Base-by-base conservation (phyloP, 2,329 filamentous ascomycete species). In the Aspergillus novoparasiticus region DNA sequence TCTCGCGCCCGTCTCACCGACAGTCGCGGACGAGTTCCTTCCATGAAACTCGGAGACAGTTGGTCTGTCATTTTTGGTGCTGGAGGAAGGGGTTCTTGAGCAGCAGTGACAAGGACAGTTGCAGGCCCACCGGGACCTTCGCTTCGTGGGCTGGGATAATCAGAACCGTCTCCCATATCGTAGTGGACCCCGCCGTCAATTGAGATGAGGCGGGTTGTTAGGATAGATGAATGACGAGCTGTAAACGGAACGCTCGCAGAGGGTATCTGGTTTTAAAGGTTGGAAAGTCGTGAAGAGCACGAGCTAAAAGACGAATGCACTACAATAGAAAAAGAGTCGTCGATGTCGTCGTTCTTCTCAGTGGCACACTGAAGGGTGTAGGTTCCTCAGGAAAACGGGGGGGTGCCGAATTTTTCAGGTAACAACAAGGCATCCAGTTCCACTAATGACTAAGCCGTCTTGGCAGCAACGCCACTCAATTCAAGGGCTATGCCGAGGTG, bases 1-100 rank as follows among this genome's bases (percentile, higher is more conserved):
- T 87, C 85, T 64, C 79, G 76, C 51, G 75, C 73, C 66, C 78
- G 73, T 72, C 77, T 78, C 58, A 80, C 74, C 36, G 79, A 80
- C 58, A 80, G 69, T 68, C 76, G 78, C 59, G 76, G 78, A 63
- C 78, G 75, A 66, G 75, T 66, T 55, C 73, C 73, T 54, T 79
- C 76, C 58, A 76, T 69, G 62, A 73, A 73, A 58, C 59, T 67
- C 32, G 75, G 68, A 11, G 72, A 64, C 32, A 72, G 63, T 60
- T 73, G 73, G 21, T 79, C 76, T 64, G 71, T 70, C 76, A 79
- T 78, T 67, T 76, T 78, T 56, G 73, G 66, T 62, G 71, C 68
- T 62, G 73, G 71, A 26, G 72, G 69, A 14, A 77, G 67, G 41
- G 73, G 67, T 57, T 79, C 75, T 56, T 73, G 71, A n/a, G 74